phyloP scores from a whole-genome alignment of 2,329 filamentous ascomycete genomes.

The Aureobasidium vineae region DNA sequence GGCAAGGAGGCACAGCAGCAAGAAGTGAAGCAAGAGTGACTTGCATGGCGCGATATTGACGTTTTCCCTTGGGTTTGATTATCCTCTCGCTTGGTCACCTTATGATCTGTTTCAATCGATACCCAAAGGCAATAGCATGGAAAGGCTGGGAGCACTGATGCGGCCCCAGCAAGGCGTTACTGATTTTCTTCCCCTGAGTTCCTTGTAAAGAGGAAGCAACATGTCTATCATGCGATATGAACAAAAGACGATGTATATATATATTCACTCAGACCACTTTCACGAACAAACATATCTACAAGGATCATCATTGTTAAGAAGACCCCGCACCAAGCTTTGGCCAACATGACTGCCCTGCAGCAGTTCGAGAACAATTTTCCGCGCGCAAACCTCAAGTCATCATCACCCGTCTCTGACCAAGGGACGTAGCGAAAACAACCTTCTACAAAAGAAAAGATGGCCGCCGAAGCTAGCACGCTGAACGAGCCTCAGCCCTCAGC shows the following conservation, averaged over 20 bases:
- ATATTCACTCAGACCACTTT: neutral
- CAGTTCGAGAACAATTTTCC: conserved; percentile 18
- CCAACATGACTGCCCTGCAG: conserved; percentile 11
- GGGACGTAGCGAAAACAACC: neutral
- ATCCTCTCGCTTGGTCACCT: conserved; percentile 17
- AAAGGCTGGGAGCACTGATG: conserved; percentile 11
- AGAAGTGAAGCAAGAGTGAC: neutral
- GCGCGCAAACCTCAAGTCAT: neutral
- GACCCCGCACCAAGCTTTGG: conserved; percentile 9
- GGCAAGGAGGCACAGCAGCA: neutral
- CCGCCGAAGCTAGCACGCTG: neutral
- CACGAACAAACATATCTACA: neutral
- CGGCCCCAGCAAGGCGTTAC: neutral
- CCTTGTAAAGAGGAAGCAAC: neutral
- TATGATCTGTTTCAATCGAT: conserved; percentile 21
- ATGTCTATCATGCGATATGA: neutral
- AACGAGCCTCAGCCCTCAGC: conserved; percentile 28
- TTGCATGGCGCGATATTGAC: neutral
- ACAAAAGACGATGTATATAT: neutral
- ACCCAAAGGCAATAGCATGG: conserved; percentile 24
- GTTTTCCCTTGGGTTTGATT: conserved; percentile 5
- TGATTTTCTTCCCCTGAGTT: neutral
- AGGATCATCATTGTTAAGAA: neutral
- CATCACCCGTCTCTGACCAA: neutral
- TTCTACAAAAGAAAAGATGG: neutral